A percentile compares a stretch with the other conserved stretches of the same genome.
These are phyloP conservation scores for Tilletia walkeri DNA, from an alignment of 1,284 basidiomycete species.

Conservation along the genomic window DNA sequence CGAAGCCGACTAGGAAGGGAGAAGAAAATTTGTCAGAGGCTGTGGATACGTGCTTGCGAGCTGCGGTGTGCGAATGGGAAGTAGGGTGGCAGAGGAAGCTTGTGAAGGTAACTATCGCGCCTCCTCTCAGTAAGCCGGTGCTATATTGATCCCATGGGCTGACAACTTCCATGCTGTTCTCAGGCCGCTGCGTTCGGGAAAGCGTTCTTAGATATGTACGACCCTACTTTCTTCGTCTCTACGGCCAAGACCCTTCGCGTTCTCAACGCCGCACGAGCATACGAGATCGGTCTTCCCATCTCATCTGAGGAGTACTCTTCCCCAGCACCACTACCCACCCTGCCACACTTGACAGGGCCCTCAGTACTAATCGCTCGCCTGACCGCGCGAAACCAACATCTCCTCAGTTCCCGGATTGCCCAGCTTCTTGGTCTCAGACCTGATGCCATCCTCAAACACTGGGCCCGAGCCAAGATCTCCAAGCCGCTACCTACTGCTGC, in stretches of 20 bases:
- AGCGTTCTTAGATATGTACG: conserved; percentile 86
- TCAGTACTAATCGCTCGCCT: conserved; percentile 73
- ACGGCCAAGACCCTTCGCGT: conserved; percentile 91
- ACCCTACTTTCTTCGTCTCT: conserved; percentile 82
- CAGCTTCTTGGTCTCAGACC: conserved; percentile 77
- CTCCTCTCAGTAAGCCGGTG: neutral
- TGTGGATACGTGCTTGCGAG: conserved; percentile 88
- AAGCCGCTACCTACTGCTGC: conserved; percentile 61
- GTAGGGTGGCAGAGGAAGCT: conserved; percentile 81
- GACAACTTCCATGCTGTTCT: neutral
- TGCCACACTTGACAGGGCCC: conserved; percentile 22
- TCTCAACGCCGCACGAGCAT: conserved; percentile 86
- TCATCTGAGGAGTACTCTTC: conserved; percentile 67
- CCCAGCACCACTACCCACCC: conserved; percentile 12
- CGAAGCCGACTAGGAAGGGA: neutral
- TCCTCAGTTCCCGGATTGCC: conserved; percentile 88
- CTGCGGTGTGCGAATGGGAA: conserved; percentile 89
- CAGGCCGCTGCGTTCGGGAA: conserved; percentile 87
- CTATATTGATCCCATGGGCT: no score
- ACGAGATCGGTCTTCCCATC: conserved; percentile 88
- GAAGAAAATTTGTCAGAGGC: conserved; percentile 67
- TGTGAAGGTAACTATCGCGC: conserved; percentile 60
- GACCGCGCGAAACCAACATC: conserved; percentile 81
- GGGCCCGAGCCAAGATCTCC: conserved; percentile 88
- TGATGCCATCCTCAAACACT: conserved; percentile 85